A percentile compares a stretch with the other conserved stretches of the same genome.
Evolutionary conservation across 2,329 filamentous ascomycete species (phyloP).

Genomic region (Penicillium sp.): DNA sequence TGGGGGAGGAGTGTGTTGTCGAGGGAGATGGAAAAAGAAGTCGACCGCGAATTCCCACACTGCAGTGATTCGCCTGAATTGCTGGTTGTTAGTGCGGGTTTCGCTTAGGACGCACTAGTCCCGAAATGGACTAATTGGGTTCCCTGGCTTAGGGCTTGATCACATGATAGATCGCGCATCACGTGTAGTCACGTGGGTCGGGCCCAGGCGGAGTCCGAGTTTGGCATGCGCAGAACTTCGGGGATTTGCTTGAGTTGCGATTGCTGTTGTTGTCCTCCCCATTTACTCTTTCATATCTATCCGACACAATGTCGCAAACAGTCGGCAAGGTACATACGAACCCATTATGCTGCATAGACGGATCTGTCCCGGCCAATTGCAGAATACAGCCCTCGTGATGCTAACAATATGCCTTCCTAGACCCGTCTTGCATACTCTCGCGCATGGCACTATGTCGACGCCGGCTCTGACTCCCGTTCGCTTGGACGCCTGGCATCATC

Average conservation of each 20-base stretch:
- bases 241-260: slow-evolving; percentile 10
- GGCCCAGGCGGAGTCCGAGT: slow-evolving; percentile 9
- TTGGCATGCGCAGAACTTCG: slow-evolving; percentile 14
- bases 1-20: slow-evolving; percentile 41
- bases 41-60: slow-evolving; percentile 27
- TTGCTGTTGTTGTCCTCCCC: slow-evolving; percentile 9
- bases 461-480: slow-evolving; percentile 69
- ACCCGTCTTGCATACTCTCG: slow-evolving; percentile 95
- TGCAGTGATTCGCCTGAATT: slow-evolving; percentile 31
- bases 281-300: background rate
- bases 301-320: slow-evolving; percentile 44
- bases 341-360: background rate
- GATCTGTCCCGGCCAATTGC: background rate
- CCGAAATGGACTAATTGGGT: slow-evolving; percentile 7
- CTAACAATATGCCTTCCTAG: slow-evolving; percentile 49
- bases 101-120: slow-evolving; percentile 41
- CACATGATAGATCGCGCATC: slow-evolving; percentile 23
- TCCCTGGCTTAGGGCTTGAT: slow-evolving; percentile 27
- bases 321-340: slow-evolving; percentile 43
- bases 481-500: slow-evolving; percentile 85
- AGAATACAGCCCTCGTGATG: background rate
- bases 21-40: slow-evolving; percentile 36
- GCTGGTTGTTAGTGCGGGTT: slow-evolving; percentile 40
- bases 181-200: slow-evolving; percentile 1
- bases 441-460: slow-evolving; percentile 88